phyloP scores from a whole-genome alignment of 768 basidiomycete species.

The Rhizopogon salebrosus region DNA sequence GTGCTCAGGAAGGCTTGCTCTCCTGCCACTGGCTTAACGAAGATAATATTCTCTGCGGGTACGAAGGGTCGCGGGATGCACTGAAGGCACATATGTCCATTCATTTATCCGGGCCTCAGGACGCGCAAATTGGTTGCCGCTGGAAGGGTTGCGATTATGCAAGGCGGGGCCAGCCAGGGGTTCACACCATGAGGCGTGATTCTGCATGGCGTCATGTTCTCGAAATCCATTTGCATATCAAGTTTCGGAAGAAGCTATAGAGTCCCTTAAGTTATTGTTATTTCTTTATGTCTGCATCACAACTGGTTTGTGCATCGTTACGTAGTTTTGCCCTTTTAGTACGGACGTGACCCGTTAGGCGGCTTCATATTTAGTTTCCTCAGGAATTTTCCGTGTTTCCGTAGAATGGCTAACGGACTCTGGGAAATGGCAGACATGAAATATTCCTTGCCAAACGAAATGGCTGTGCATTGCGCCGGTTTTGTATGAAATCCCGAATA shows the following conservation, averaged over 20 bases:
- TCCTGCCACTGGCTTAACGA: neutral
- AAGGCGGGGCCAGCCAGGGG: neutral
- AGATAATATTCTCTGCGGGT: neutral
- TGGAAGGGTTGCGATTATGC: neutral
- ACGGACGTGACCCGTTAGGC: too few relatives aligned
- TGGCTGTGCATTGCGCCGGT: too few relatives aligned
- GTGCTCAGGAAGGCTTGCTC: too few relatives aligned
- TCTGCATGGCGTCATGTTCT: neutral
- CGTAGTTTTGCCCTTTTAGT: too few relatives aligned
- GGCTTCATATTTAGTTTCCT: neutral
- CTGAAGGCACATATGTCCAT: neutral
- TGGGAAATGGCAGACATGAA: neutral
- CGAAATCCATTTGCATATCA: neutral
- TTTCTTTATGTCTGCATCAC: neutral
- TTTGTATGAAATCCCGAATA: neutral
- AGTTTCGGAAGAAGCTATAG: neutral
- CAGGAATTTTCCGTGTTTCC: neutral
- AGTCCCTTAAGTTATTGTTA: neutral
- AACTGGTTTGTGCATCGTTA: too few relatives aligned
- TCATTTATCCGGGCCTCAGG: neutral
- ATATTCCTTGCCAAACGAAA: neutral
- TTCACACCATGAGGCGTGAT: neutral
- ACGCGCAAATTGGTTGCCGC: neutral
- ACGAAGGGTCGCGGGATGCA: neutral
- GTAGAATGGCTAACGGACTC: neutral